A percentile compares a stretch with the other conserved stretches of the same genome.
phyloP scores from a whole-genome alignment of 257 asterid genomes.

The Anisodus tanguticus region DNA sequence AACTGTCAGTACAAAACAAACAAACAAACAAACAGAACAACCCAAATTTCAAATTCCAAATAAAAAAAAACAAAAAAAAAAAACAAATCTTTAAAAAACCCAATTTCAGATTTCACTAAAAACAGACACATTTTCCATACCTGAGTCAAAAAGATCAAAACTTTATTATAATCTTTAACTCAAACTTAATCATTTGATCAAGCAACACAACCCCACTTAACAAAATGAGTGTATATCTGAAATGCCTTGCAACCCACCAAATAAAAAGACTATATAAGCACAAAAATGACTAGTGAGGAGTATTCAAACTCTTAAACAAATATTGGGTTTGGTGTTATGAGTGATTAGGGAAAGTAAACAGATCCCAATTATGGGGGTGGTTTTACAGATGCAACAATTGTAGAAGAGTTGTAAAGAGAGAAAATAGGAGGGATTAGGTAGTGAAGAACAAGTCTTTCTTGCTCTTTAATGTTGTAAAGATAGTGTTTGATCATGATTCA shows the following conservation, averaged over 20 bases:
- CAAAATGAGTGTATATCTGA: background rate
- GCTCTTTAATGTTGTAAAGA: background rate
- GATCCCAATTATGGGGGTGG: conserved; percentile 37
- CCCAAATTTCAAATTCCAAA: background rate
- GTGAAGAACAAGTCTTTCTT: conserved; percentile 28
- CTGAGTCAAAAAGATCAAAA: conserved; percentile 36
- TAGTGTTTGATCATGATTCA: conserved; percentile 20
- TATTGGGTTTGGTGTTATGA: background rate
- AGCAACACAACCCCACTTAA: background rate
- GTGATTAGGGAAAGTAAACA: conserved; percentile 30
- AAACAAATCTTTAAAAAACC: background rate
- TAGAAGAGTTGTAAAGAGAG: conserved; percentile 20
- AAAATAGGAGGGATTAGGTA: conserved; percentile 31
- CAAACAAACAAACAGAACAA: too few species aligned
- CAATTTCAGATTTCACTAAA: background rate
- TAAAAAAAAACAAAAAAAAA: background rate
- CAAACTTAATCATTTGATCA: conserved; percentile 37
- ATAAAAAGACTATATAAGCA: background rate
- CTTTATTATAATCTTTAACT: conserved; percentile 19
- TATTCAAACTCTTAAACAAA: background rate
- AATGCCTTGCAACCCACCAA: background rate
- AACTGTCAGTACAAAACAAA: background rate
- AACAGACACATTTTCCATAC: conserved; percentile 29
- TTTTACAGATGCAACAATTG: conserved; percentile 19
- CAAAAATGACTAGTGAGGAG: too few species aligned